A percentile compares a stretch with the other conserved stretches of the same genome.
phyloP scores from a whole-genome alignment of 2,329 filamentous ascomycete species.

The Dactylonectria macrodidyma region DNA sequence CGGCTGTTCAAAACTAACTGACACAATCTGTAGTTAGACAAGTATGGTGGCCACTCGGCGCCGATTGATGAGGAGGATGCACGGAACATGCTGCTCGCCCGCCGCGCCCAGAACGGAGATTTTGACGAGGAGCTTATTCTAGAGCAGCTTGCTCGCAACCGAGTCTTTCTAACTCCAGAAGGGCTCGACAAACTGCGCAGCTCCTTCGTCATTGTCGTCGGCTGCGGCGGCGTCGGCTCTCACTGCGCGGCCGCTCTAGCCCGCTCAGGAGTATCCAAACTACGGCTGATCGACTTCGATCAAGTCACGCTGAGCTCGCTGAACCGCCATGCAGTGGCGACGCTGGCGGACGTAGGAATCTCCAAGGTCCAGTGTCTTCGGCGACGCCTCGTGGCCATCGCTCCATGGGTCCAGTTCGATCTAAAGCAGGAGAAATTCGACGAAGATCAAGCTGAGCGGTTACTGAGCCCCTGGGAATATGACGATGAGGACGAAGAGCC shows the following conservation, averaged over 20 bases:
- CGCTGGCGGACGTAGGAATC: conserved; percentile 91
- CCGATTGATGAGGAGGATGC: conserved; percentile 72
- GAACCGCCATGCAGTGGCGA: conserved; percentile 96
- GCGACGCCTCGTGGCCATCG: conserved; percentile 85
- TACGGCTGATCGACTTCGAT: conserved; percentile 96
- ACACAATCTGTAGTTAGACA: conserved; percentile 67
- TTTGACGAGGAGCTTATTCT: conserved; percentile 87
- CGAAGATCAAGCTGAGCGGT: conserved; percentile 72
- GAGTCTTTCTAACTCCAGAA: conserved; percentile 88
- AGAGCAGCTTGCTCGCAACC: conserved; percentile 94
- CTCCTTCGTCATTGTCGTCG: conserved; percentile 90
- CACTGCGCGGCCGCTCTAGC: conserved; percentile 90
- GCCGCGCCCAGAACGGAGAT: conserved; percentile 73
- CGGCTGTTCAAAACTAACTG: conserved; percentile 25
- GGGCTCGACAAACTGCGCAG: conserved; percentile 85
- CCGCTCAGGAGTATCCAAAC: conserved; percentile 88
- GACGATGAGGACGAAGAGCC: conserved; percentile 59
- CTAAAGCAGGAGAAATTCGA: conserved; percentile 88
- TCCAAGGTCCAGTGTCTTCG: conserved; percentile 91
- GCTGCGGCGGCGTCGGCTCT: conserved; percentile 94
- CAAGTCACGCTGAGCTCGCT: conserved; percentile 95
- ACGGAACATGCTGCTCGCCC: conserved; percentile 71
- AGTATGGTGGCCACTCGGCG: conserved; percentile 69
- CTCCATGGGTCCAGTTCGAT: conserved; percentile 94
- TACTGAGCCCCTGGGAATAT: conserved; percentile 78